These are phyloP conservation scores for Hyphodiscus sp. DNA, from an alignment of 2,329 filamentous ascomycete species.

Conservation along the genomic window DNA sequence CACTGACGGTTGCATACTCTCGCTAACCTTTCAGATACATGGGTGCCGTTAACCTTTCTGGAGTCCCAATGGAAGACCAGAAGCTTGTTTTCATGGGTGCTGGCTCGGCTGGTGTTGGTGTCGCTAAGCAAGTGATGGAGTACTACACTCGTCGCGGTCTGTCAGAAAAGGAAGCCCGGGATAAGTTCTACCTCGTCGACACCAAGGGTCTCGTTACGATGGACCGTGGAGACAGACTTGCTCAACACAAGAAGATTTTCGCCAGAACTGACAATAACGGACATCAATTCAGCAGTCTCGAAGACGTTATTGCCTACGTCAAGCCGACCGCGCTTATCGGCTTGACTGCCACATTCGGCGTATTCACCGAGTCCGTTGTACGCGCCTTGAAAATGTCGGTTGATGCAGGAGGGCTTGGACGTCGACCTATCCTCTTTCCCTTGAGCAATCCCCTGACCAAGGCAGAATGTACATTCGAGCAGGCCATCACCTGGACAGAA, in stretches of 20 bases:
- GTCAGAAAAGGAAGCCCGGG: slow-evolving; percentile 76
- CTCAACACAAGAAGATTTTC: slow-evolving; percentile 79
- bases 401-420: slow-evolving; percentile 58
- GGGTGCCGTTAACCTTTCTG: slow-evolving; percentile 73
- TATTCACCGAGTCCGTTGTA: slow-evolving; percentile 85
- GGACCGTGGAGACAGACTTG: slow-evolving; percentile 89
- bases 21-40: slow-evolving; percentile 45
- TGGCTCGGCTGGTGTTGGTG: slow-evolving; percentile 91
- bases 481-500: slow-evolving; percentile 84
- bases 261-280: slow-evolving; percentile 58
- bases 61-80: slow-evolving; percentile 81
- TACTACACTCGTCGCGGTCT: slow-evolving; percentile 92
- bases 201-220: slow-evolving; percentile 91
- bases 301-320: slow-evolving; percentile 90
- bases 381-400: slow-evolving; percentile 60
- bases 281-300: slow-evolving; percentile 69
- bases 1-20: background rate
- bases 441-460: slow-evolving; percentile 94
- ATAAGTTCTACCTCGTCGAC: slow-evolving; percentile 96
- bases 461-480: slow-evolving; percentile 96
- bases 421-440: slow-evolving; percentile 87
- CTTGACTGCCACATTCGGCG: slow-evolving; percentile 86
- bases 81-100: slow-evolving; percentile 94
- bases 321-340: slow-evolving; percentile 93
- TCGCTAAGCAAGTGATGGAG: slow-evolving; percentile 95